Evolutionary conservation across 1,284 basidiomycete species (phyloP), one percentile per base, ranked within the genome.

Genomic region (Trichosporon faecale): DNA sequence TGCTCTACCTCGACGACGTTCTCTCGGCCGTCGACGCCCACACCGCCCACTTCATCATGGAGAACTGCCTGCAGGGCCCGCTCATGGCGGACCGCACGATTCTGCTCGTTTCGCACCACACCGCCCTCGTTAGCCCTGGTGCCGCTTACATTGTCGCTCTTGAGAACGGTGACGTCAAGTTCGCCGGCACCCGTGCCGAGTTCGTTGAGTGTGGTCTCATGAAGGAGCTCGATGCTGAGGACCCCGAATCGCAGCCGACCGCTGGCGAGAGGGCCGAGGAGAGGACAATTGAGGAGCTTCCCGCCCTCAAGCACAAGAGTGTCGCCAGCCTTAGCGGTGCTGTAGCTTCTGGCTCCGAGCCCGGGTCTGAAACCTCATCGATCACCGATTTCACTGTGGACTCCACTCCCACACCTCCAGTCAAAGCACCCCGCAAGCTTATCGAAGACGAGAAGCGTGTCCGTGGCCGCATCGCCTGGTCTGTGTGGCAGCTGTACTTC

Each of bases 361-460:
- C 78, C 7, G 71, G 72, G 21, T 83, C 82, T 0, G 82, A 84
- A 72, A 82, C 81, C 1, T 76, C 74, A 55, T 80, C 80, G 1
- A 65, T 81, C n/a, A 75, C 75, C 11, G 79, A 76, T 8, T 65
- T 82, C 3, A 85, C 86, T 9, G 57, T n/a, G 27, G 18, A 29
- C 29, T 31, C 57, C 18, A 33, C 18, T 8, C 57, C 57, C 11
- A 16, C 49, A 2, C 77, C 78, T 23, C 76, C 78, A 66, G 46
- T 66, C 55, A 93, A 92, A 80, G 80, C 87, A 0, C 91, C 92
- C 0, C 86, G 93, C 65, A 96, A 95, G 82, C 86, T 97, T 23
- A 86, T 97, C 37, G 94, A 96, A 79, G 95, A 97, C 77, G 95
- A 97, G 82, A 89, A 89, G 73, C 88, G 93, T 7, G 94, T 93